These are phyloP conservation scores for Trichoderma koningiopsis DNA, from an alignment of 2,329 filamentous ascomycete genomes.

Conservation along the genomic window DNA sequence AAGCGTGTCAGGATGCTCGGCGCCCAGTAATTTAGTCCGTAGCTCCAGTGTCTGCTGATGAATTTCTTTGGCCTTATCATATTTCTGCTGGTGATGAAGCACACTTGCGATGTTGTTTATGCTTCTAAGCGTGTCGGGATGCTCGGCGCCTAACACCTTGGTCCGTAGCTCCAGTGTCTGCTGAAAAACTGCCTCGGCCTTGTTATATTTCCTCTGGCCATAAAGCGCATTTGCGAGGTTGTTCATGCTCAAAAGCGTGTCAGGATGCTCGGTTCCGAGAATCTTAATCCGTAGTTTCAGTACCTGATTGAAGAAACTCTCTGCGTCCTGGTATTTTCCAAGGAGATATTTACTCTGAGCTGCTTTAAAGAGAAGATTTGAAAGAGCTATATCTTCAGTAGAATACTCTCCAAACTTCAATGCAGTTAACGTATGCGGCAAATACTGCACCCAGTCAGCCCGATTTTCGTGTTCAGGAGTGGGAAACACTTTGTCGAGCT, in stretches of 20 bases:
- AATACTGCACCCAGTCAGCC: not conserved
- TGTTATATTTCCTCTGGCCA: not conserved
- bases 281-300: conserved; percentile 11
- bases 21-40: not conserved
- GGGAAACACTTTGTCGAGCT: not conserved
- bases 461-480: not conserved
- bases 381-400: not conserved
- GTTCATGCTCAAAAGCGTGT: not conserved
- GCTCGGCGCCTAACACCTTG: not conserved
- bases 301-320: conserved; percentile 24
- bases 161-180: not conserved
- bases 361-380: not conserved
- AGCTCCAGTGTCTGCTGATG: not conserved
- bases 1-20: not conserved
- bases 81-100: not conserved
- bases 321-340: conserved; percentile 29
- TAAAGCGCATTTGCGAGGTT: not conserved
- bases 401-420: not conserved
- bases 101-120: conserved; percentile 7
- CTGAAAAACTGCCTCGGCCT: conserved; percentile 4
- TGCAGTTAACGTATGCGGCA: not conserved
- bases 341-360: not conserved
- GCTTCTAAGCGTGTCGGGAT: not conserved
- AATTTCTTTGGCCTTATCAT: conserved; percentile 1
- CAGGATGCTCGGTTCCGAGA: not conserved